A percentile compares a stretch with the other conserved stretches of the same genome.
phyloP scores from a whole-genome alignment of 495 filamentous ascomycete genomes.

The Podospora conica region DNA sequence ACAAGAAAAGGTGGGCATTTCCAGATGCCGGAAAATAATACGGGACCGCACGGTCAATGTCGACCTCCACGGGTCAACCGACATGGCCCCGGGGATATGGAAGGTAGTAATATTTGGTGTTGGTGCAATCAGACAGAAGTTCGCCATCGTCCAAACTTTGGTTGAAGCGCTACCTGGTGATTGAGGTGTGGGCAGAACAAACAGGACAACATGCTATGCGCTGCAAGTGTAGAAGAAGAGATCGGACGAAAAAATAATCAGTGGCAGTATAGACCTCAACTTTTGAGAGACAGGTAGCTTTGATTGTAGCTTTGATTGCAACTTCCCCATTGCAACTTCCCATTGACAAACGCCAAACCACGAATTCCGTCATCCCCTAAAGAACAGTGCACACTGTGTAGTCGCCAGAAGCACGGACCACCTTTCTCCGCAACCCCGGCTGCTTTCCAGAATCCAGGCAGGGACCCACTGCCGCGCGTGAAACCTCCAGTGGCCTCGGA shows the following conservation, averaged over 20 bases:
- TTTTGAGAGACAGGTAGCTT: not conserved
- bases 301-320: too few relatives aligned
- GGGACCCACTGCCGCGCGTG: slow-evolving; percentile 6
- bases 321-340: not conserved
- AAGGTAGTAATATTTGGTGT: too few relatives aligned
- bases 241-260: not conserved
- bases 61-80: too few relatives aligned
- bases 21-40: not conserved
- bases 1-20: not conserved
- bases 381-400: not conserved
- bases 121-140: too few relatives aligned
- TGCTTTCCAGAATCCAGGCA: not conserved
- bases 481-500: not conserved
- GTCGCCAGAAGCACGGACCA: slow-evolving; percentile 2
- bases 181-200: too few relatives aligned
- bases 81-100: too few relatives aligned
- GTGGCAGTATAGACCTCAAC: not conserved
- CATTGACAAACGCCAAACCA: not conserved
- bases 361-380: not conserved
- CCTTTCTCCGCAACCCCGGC: not conserved
- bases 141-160: too few relatives aligned
- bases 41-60: too few relatives aligned
- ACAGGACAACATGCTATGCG: too few relatives aligned
- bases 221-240: too few relatives aligned
- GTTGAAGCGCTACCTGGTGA: too few relatives aligned